Evolutionary conservation across 2,329 filamentous ascomycete species (phyloP), one percentile per base, ranked within the genome.

Genomic region (Penicillium sp.): DNA sequence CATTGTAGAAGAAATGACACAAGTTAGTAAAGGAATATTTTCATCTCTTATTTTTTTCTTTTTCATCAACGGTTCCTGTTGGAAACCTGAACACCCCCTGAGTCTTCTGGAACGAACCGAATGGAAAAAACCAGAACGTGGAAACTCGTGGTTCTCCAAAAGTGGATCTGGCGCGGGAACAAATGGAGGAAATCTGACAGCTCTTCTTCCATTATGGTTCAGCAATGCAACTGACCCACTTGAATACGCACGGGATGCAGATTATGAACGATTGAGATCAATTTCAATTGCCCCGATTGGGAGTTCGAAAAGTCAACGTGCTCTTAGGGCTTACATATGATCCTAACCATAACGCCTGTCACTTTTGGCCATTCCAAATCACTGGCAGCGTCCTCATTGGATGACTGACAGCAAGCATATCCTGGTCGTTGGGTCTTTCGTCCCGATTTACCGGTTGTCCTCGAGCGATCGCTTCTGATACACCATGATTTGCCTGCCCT

Each of bases 131-230:
- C 32, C 28, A 42, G 39, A 45, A 47, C 47, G 45, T 51, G 44
- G 44, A 39, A 17, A 41, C 30, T 33, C 43, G 45, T 42, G 32
- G 10, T 29, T 28, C 30, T 18, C 25, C 26, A 27, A 35, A 26
- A 30, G 45, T 45, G 41, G 41, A 26, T 35, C 37, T 43, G 37
- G 42, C 11, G 37, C 37, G 47, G 37, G 35, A 28, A 30, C 50
- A 35, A 56, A 58, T 56, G 37, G 35, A 28, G 32, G 51, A 35
- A 56, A 58, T 56, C 55, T 58, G 57, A 60, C 54, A 60, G 56
- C 55, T 58, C 57, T 37, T 41, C 56, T 55, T 43, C 36, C n/a
- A 36, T n/a, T 26, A 38, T 8, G 26, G 14, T 17, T 38, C 28
- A 32, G 30, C 26, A 30, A 16, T 23, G 32, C 16, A 28, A 12